Conservation (phyloP, 345 rosid genomes). For the Nephelium lappaceum region DNA sequence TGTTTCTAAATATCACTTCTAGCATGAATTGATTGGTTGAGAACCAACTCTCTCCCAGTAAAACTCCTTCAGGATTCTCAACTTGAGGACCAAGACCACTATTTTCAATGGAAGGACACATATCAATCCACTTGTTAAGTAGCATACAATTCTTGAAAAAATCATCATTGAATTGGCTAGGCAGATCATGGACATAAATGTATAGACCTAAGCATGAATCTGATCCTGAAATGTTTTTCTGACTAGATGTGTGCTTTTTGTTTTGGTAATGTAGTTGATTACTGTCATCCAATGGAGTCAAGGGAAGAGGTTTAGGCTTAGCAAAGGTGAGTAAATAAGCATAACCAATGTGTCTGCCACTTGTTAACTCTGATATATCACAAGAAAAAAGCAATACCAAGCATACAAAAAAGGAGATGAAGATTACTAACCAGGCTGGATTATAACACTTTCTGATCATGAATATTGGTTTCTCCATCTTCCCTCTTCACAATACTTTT, state of each 20-base stretch:
- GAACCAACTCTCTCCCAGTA: constrained; percentile 32
- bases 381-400: constrained; percentile 27
- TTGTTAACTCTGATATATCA: constrained; percentile 22
- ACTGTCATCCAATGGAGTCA: too few species aligned
- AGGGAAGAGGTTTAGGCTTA: background rate
- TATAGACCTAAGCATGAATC: constrained; percentile 47
- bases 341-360: background rate
- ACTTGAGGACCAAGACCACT: constrained; percentile 51
- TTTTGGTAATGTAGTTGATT: background rate
- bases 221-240: background rate
- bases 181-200: constrained; percentile 49
- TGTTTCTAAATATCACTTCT: constrained; percentile 54
- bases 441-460: constrained; percentile 5
- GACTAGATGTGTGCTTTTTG: background rate
- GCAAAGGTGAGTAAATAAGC: too few species aligned
- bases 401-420: constrained; percentile 29
- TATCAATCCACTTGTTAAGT: constrained; percentile 44
- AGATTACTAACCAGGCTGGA: constrained; percentile 28
- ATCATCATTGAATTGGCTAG: constrained; percentile 48
- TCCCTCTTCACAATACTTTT: constrained; percentile 9
- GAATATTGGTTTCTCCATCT: too few species aligned
- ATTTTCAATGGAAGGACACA: constrained; percentile 50
- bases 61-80: constrained; percentile 17
- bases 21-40: constrained; percentile 59
- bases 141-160: constrained; percentile 40